Percentiles rank a stretch among this genome's conserved stretches.
These are phyloP conservation scores for Plasmopara viticola DNA, from an alignment of 352 stramenopile species.

Conservation along the genomic window DNA sequence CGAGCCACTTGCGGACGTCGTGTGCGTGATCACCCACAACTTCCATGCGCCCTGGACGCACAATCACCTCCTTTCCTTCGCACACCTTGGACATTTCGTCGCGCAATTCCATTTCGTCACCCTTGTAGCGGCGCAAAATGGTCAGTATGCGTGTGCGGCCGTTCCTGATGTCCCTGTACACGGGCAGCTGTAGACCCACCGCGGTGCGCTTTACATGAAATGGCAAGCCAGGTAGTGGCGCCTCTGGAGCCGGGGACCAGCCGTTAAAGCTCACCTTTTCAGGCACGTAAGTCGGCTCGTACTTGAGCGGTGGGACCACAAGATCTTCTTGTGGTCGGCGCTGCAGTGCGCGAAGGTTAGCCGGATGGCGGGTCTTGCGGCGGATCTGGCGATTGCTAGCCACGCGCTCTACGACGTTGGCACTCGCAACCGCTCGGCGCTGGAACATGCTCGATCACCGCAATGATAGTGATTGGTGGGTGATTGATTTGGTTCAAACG, in stretches of 20 bases:
- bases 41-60: constrained; percentile 68
- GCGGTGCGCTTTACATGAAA: constrained; percentile 82
- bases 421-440: constrained; percentile 47
- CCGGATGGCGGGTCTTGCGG: constrained; percentile 71
- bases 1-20: constrained; percentile 81
- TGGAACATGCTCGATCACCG: constrained; percentile 38
- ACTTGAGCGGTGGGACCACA: constrained; percentile 72
- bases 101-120: constrained; percentile 68
- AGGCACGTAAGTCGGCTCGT: constrained; percentile 71
- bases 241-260: constrained; percentile 70
- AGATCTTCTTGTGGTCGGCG: constrained; percentile 47
- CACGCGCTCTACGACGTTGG: constrained; percentile 52
- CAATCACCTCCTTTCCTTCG: constrained; percentile 58
- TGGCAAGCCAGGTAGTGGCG: constrained; percentile 51
- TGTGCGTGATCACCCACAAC: constrained; percentile 65
- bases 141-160: constrained; percentile 83
- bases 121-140: constrained; percentile 75
- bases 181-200: constrained; percentile 68
- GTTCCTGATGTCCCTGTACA: constrained; percentile 85
- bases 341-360: constrained; percentile 58
- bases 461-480: no score
- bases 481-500: no score
- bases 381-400: constrained; percentile 83
- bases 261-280: constrained; percentile 86
- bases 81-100: constrained; percentile 85